Percentiles rank a stretch among this genome's conserved stretches.
These are phyloP conservation scores for Gossypium thurberi DNA, from an alignment of 345 rosid genomes.

Conservation along the genomic window DNA sequence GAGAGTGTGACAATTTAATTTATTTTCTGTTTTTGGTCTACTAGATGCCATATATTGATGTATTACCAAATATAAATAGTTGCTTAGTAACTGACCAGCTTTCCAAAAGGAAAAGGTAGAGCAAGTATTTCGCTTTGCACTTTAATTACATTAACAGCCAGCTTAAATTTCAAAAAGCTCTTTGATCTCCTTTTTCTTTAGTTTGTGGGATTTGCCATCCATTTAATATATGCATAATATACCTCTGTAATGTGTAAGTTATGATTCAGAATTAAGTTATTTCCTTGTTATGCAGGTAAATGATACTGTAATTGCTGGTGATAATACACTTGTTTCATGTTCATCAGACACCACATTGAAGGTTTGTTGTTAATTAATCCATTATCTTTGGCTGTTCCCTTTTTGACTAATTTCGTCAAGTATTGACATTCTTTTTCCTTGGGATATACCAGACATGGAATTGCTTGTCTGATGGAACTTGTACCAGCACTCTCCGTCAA, in stretches of 20 bases:
- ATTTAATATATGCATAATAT: neutral
- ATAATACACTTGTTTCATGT: slow-evolving; percentile 84
- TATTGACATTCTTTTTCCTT: slow-evolving; percentile 5
- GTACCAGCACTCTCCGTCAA: slow-evolving; percentile 83
- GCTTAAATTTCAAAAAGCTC: slow-evolving; percentile 8
- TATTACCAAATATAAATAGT: neutral
- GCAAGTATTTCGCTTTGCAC: neutral
- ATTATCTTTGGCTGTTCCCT: slow-evolving; percentile 1
- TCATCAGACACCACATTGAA: slow-evolving; percentile 93
- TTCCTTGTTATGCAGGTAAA: slow-evolving; percentile 60
- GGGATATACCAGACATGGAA: slow-evolving; percentile 63
- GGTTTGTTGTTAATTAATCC: slow-evolving; percentile 38
- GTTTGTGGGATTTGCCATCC: neutral
- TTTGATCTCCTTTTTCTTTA: neutral
- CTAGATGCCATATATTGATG: neutral
- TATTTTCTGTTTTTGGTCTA: neutral
- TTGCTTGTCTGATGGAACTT: slow-evolving; percentile 78
- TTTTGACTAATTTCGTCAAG: slow-evolving; percentile 14
- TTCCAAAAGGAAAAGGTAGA: neutral
- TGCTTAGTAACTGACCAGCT: neutral
- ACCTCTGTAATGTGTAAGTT: neutral
- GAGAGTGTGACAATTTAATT: neutral
- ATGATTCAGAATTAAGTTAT: neutral
- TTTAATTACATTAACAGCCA: neutral
- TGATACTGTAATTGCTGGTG: slow-evolving; percentile 73